A percentile compares a stretch with the other conserved stretches of the same genome.
These are phyloP conservation scores for Bipolaris oryzae DNA, from an alignment of 2,329 filamentous ascomycete species.

Conservation along the genomic window DNA sequence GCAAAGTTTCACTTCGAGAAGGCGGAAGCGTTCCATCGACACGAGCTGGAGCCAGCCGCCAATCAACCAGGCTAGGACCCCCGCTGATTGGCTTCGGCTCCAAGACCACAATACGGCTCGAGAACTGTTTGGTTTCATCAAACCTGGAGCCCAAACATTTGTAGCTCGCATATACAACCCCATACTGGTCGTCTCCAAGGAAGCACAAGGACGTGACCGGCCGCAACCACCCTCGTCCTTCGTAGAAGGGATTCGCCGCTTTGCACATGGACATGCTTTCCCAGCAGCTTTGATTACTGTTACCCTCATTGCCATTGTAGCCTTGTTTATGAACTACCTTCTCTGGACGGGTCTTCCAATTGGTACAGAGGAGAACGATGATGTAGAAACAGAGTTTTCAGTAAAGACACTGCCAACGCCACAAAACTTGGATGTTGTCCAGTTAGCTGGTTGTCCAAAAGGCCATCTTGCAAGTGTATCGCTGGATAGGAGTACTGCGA, in stretches of 20 bases:
- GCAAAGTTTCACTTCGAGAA: slow-evolving; percentile 31
- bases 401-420: slow-evolving; percentile 66
- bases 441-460: slow-evolving; percentile 65
- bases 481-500: slow-evolving; percentile 70
- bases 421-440: slow-evolving; percentile 72
- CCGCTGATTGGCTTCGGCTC: slow-evolving; percentile 74
- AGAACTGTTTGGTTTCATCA: slow-evolving; percentile 77
- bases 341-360: slow-evolving; percentile 67
- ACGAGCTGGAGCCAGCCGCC: slow-evolving; percentile 54
- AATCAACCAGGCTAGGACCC: slow-evolving; percentile 77
- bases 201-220: slow-evolving; percentile 67
- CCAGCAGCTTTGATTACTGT: slow-evolving; percentile 69
- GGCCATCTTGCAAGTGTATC: slow-evolving; percentile 73
- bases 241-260: slow-evolving; percentile 56
- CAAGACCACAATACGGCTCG: slow-evolving; percentile 80
- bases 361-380: slow-evolving; percentile 53
- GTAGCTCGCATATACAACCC: slow-evolving; percentile 77
- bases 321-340: slow-evolving; percentile 74
- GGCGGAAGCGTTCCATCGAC: slow-evolving; percentile 22
- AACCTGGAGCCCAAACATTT: slow-evolving; percentile 73
- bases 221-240: slow-evolving; percentile 58
- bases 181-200: slow-evolving; percentile 72
- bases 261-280: slow-evolving; percentile 69
- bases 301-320: slow-evolving; percentile 67
- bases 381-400: slow-evolving; percentile 60